phyloP scores from a whole-genome alignment of 495 filamentous ascomycete genomes.

The Xylaria castorea region DNA sequence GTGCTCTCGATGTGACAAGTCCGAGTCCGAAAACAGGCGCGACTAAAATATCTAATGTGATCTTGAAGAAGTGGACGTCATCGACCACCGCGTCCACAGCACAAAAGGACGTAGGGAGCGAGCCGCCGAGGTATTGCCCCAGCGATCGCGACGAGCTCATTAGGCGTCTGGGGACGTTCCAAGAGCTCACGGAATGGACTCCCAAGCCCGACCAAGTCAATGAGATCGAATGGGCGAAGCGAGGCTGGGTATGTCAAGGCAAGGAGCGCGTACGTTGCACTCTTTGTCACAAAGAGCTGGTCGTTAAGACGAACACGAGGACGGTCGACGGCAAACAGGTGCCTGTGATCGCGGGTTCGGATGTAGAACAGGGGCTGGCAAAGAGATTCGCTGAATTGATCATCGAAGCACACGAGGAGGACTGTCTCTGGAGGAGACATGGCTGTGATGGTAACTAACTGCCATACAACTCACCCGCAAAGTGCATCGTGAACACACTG shows the following conservation, averaged over 20 bases:
- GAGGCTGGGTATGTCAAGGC: conserved; percentile 87
- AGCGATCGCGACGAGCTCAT: conserved; percentile 86
- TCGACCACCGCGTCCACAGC: conserved; percentile 24
- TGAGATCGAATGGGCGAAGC: conserved; percentile 94
- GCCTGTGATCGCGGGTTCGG: conserved; percentile 50
- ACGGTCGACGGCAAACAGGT: conserved; percentile 70
- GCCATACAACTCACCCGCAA: conserved; percentile 53
- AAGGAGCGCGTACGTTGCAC: conserved; percentile 83
- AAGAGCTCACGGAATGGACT: conserved; percentile 87
- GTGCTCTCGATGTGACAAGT: conserved; percentile 34
- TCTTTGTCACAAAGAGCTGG: conserved; percentile 80
- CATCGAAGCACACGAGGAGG: conserved; percentile 76
- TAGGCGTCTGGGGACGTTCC: conserved; percentile 81
- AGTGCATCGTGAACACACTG: conserved; percentile 32
- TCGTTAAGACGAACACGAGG: conserved; percentile 77
- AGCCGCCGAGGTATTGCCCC: conserved; percentile 73
- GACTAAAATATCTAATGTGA: conserved; percentile 49
- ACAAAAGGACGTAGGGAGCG: conserved; percentile 30
- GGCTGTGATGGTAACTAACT: conserved; percentile 76
- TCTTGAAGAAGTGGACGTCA: conserved; percentile 50
- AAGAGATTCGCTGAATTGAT: conserved; percentile 76
- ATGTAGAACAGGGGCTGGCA: conserved; percentile 73
- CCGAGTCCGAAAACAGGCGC: conserved; percentile 30
- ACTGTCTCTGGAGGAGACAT: conserved; percentile 83
- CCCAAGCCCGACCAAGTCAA: conserved; percentile 80